phyloP scores from a whole-genome alignment of 2,329 filamentous ascomycete species.

The Epichloe coenophiala region DNA sequence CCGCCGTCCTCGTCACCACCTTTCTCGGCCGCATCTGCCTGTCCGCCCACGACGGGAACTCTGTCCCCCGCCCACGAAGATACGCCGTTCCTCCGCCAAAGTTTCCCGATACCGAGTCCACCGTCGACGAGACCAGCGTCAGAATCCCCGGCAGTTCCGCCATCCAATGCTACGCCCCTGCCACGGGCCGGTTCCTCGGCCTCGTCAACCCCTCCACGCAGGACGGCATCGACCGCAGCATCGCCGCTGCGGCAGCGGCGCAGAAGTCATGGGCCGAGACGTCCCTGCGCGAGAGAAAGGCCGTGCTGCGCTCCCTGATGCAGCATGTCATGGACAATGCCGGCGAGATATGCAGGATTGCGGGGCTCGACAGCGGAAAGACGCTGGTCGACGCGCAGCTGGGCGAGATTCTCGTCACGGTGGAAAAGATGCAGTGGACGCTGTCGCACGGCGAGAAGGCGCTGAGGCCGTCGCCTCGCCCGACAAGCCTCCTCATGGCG shows the following conservation, averaged over 20 bases:
- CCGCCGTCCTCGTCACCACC: slow-evolving; percentile 16
- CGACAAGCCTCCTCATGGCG: slow-evolving; percentile 84
- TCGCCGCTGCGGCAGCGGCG: slow-evolving; percentile 59
- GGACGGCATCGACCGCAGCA: slow-evolving; percentile 64
- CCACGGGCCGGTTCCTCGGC: slow-evolving; percentile 74
- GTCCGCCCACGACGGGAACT: slow-evolving; percentile 10
- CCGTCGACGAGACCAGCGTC: slow-evolving; percentile 46
- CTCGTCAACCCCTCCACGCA: slow-evolving; percentile 63
- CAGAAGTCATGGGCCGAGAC: slow-evolving; percentile 69
- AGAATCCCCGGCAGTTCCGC: slow-evolving; percentile 52
- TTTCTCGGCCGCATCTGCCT: slow-evolving; percentile 16
- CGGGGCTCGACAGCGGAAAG: slow-evolving; percentile 89
- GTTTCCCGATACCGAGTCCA: slow-evolving; percentile 37
- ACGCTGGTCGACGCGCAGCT: slow-evolving; percentile 89
- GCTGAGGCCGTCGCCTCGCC: slow-evolving; percentile 55
- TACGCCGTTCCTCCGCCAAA: slow-evolving; percentile 53
- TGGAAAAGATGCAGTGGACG: slow-evolving; percentile 90
- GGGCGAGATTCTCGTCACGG: slow-evolving; percentile 87
- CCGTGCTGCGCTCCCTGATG: slow-evolving; percentile 68
- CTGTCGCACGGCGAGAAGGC: slow-evolving; percentile 80
- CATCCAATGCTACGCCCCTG: slow-evolving; percentile 79
- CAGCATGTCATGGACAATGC: slow-evolving; percentile 81
- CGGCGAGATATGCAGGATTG: slow-evolving; percentile 69
- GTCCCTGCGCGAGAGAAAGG: slow-evolving; percentile 61
- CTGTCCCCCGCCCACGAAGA: slow-evolving; percentile 30